phyloP scores from a whole-genome alignment of 2,329 filamentous ascomycete genomes.

The Raffaelea ambrosiae region DNA sequence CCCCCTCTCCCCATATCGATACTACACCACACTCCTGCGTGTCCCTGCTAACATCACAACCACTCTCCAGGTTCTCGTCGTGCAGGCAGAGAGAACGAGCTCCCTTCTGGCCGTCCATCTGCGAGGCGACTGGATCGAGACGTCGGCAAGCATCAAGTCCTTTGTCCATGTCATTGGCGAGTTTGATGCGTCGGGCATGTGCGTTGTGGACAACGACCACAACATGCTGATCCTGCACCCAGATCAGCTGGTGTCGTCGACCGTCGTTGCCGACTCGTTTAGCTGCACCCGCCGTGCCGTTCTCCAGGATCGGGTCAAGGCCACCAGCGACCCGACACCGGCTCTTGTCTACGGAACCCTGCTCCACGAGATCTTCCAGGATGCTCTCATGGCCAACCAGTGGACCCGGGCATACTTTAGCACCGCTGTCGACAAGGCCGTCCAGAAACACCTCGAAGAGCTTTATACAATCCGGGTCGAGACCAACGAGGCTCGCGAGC shows the following conservation, averaged over 20 bases:
- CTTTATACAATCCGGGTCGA: conserved; percentile 80
- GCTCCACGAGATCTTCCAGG: conserved; percentile 91
- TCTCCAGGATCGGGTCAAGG: conserved; percentile 89
- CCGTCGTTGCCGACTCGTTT: conserved; percentile 94
- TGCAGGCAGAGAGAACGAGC: conserved; percentile 68
- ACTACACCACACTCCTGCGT: background rate
- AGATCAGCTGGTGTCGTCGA: conserved; percentile 90
- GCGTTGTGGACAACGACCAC: conserved; percentile 70
- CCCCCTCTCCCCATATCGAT: too few species aligned
- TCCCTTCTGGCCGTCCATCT: conserved; percentile 61
- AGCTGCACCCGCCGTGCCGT: conserved; percentile 84
- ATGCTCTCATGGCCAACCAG: conserved; percentile 71
- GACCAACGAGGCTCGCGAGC: conserved; percentile 62
- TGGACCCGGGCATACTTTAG: conserved; percentile 68
- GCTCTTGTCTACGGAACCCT: conserved; percentile 88
- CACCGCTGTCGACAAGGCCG: conserved; percentile 56
- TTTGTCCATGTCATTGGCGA: conserved; percentile 81
- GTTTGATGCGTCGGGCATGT: conserved; percentile 62
- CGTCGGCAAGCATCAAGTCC: conserved; percentile 54
- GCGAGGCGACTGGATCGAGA: conserved; percentile 80
- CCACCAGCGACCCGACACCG: conserved; percentile 69
- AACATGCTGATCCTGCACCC: conserved; percentile 89
- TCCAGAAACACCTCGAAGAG: conserved; percentile 77
- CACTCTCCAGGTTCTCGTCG: conserved; percentile 59
- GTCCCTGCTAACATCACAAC: background rate